Base-by-base conservation (phyloP, 2,329 filamentous ascomycete genomes). In the Shiraia sp. region DNA sequence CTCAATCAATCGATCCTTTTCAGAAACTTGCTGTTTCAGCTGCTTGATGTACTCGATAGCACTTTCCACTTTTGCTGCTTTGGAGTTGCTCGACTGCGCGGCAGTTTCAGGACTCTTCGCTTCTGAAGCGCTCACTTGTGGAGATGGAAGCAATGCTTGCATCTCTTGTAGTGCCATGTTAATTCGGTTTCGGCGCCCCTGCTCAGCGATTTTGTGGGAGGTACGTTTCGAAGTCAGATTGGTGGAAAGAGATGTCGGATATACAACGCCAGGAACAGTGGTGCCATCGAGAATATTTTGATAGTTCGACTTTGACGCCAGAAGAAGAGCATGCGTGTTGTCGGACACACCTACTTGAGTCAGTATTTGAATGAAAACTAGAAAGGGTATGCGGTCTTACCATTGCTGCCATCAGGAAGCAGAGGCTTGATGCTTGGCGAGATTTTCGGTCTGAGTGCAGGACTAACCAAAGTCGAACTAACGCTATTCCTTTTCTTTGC, bases 271-370 rank as follows among this genome's bases (percentile, higher is more conserved):
- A 0, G 91, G 91, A 1, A 96, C 83, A 41, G 86, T 85, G 36
- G 90, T 97, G 34, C 93, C 93, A 66, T 97, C 93, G 9, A 99
- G 74, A 26, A 99, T 93, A 59, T 96, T 95, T 62, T 97, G 92
- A 61, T 99, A 99, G 63, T 99, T 99, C 2, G 92, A 97, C 68
- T 97, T 97, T 12, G 88, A 90, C 25, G 91, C 88, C 19, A 99
- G 79, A 31, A 97, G 79, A 19, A 90, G 79, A n/a, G 83, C 81
- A 43, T 83, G 82, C 3, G 78, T 77, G 36, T 84, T 79, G 25
- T 79, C 76, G 14, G 79, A 73, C 12, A 80, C 65, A 25, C 71
- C 72, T 71, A 56, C 50, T 28, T 42, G 16, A 26, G 34, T 59
- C 36, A 63, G 55, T 24, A 16, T 35, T 32, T 6, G 14, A 5